These are phyloP conservation scores for Aspergillus nanangensis DNA, from an alignment of 495 filamentous ascomycete genomes.

Conservation along the genomic window DNA sequence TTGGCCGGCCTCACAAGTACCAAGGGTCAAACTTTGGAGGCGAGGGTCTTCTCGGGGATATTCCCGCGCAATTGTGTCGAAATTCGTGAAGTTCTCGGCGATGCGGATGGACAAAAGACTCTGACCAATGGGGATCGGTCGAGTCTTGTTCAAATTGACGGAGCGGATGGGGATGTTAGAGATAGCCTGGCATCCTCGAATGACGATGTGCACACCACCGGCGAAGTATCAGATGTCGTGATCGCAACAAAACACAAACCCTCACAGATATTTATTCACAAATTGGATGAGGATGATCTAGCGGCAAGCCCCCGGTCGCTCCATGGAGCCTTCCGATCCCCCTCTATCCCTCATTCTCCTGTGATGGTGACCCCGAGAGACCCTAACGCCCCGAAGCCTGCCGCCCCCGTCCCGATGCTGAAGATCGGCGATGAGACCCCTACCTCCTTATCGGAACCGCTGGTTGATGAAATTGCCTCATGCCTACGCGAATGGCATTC, in stretches of 20 bases:
- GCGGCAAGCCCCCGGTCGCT: slow-evolving; percentile 27
- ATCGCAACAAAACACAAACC: slow-evolving; percentile 40
- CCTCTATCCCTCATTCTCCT: slow-evolving; percentile 34
- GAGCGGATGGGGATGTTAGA: slow-evolving; percentile 14
- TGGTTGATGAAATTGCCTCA: slow-evolving; percentile 96
- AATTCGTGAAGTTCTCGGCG: slow-evolving; percentile 69
- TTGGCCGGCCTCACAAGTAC: slow-evolving; percentile 87
- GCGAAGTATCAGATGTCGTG: slow-evolving; percentile 35
- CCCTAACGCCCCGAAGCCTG: slow-evolving; percentile 64
- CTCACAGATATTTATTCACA: slow-evolving; percentile 38
- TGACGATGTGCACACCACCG: slow-evolving; percentile 19
- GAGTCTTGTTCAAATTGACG: slow-evolving; percentile 20
- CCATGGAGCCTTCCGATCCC: slow-evolving; percentile 16
- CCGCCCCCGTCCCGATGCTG: slow-evolving; percentile 92
- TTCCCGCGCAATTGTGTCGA: slow-evolving; percentile 93
- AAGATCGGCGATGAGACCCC: slow-evolving; percentile 96
- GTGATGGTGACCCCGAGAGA: slow-evolving; percentile 34
- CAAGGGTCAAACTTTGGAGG: slow-evolving; percentile 90
- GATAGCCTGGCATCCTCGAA: slow-evolving; percentile 27
- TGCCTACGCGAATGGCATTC: slow-evolving; percentile 98
- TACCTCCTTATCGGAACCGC: slow-evolving; percentile 78
- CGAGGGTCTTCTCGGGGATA: slow-evolving; percentile 93
- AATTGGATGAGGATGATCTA: slow-evolving; percentile 30
- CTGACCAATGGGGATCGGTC: slow-evolving; percentile 30
- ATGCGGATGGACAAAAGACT: slow-evolving; percentile 39